phyloP scores from a whole-genome alignment of 352 stramenopile genomes.

The Pilasporangium apinafurcum region DNA sequence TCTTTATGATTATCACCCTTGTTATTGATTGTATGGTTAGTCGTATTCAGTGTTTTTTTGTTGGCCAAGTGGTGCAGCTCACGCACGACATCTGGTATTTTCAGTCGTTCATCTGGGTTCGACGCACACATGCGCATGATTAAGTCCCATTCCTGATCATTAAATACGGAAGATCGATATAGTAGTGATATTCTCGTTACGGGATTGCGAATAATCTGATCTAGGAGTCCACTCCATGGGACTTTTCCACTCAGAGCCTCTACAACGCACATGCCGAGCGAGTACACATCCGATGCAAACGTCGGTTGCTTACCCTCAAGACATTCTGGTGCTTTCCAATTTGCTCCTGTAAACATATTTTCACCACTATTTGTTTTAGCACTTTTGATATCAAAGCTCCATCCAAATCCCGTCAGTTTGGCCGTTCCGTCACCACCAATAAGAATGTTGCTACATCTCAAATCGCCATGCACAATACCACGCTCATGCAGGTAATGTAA shows the following conservation, averaged over 20 bases:
- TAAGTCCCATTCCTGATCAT: conserved; percentile 9
- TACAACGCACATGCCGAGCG: conserved; percentile 13
- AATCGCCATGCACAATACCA: conserved; percentile 8
- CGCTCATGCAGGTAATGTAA: conserved; percentile 7
- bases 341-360: conserved; percentile 5
- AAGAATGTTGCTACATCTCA: conserved; percentile 14
- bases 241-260: conserved; percentile 5
- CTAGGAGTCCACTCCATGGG: conserved; percentile 3
- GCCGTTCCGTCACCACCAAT: not conserved
- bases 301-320: conserved; percentile 8
- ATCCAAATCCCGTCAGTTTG: conserved; percentile 10
- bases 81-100: not conserved
- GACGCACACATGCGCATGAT: conserved; percentile 10
- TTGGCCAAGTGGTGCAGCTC: too few relatives aligned
- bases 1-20: too few relatives aligned
- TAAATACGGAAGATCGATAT: conserved; percentile 6
- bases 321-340: conserved; percentile 10
- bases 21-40: too few relatives aligned
- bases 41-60: too few relatives aligned
- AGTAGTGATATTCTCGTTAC: not conserved
- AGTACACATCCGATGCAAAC: conserved; percentile 10
- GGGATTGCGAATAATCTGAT: conserved; percentile 3
- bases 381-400: conserved; percentile 2
- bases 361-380: too few relatives aligned
- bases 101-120: not conserved